Percentiles rank a stretch among this genome's conserved stretches.
Evolutionary conservation across 805 yeast genomes (phyloP).

Genomic region (Candida chauliodis): DNA sequence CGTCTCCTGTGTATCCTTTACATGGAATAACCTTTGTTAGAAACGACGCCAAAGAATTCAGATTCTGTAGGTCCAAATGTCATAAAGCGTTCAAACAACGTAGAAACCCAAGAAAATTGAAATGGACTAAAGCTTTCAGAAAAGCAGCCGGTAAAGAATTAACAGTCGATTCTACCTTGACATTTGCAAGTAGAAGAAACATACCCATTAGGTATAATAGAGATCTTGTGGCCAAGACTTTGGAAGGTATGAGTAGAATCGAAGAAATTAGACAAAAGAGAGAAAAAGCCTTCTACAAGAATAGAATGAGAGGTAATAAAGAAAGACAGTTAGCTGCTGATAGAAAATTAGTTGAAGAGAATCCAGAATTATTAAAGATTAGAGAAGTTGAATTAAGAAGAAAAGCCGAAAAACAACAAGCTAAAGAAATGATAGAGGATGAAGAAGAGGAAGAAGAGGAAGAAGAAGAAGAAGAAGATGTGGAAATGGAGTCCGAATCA

Average conservation of each 20-base stretch:
- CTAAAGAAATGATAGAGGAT: conserved; percentile 47
- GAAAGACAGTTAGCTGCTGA: conserved; percentile 82
- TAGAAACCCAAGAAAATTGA: conserved; percentile 96
- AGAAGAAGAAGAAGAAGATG: conserved; percentile 42
- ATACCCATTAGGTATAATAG: conserved; percentile 97
- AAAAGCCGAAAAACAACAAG: conserved; percentile 67
- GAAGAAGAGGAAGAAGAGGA: conserved; percentile 36
- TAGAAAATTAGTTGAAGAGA: conserved; percentile 78
- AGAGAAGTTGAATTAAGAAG: conserved; percentile 89
- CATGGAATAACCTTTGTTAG: conserved; percentile 98
- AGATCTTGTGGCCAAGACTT: conserved; percentile 89
- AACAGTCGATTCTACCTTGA: conserved; percentile 93
- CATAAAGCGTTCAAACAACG: conserved; percentile 97
- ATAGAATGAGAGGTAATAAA: conserved; percentile 97
- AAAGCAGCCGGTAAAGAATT: conserved; percentile 98
- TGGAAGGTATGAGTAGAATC: conserved; percentile 92
- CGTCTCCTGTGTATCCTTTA: conserved; percentile 80
- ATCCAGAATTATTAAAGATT: conserved; percentile 86
- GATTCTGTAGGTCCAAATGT: conserved; percentile 97
- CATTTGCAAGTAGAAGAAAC: conserved; percentile 96
- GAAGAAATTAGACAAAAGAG: conserved; percentile 95
- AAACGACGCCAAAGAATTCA: conserved; percentile 95
- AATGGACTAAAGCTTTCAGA: conserved; percentile 98
- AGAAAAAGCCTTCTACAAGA: conserved; percentile 98
- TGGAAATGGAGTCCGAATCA: conserved; percentile 32